phyloP scores from a whole-genome alignment of 2,329 filamentous ascomycete genomes.

The Ambrosiella beaveri region DNA sequence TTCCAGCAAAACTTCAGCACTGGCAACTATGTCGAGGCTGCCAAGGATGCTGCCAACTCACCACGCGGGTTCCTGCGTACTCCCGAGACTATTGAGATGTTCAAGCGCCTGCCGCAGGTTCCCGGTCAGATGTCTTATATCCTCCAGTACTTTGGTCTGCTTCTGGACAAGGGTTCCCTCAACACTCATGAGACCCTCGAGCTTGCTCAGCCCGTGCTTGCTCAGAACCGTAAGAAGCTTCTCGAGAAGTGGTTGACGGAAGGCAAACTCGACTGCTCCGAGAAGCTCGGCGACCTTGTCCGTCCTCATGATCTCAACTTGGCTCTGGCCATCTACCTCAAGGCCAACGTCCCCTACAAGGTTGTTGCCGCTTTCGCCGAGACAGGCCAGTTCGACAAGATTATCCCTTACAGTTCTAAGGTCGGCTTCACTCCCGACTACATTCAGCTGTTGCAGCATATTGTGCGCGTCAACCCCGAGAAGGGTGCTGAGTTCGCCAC shows the following conservation, averaged over 20 bases:
- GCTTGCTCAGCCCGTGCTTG: conserved; percentile 77
- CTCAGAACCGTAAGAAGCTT: conserved; percentile 86
- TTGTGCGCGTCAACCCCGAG: conserved; percentile 77
- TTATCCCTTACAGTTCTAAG: conserved; percentile 75
- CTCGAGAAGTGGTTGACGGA: conserved; percentile 97
- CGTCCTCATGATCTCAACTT: conserved; percentile 76
- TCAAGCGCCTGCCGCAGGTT: conserved; percentile 70
- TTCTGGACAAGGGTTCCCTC: conserved; percentile 83
- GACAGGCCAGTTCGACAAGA: conserved; percentile 92
- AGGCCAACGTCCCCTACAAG: conserved; percentile 81
- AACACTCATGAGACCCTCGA: conserved; percentile 92
- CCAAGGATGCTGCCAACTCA: conserved; percentile 92
- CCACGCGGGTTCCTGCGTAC: conserved; percentile 90
- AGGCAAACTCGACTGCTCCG: conserved; percentile 87
- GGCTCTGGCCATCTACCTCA: conserved; percentile 75
- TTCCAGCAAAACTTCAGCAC: conserved; percentile 74
- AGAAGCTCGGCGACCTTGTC: conserved; percentile 89
- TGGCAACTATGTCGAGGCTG: conserved; percentile 72
- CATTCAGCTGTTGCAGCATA: conserved; percentile 78
- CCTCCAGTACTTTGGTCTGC: conserved; percentile 92
- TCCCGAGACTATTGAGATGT: conserved; percentile 84
- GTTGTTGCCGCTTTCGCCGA: conserved; percentile 90
- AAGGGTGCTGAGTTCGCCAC: conserved; percentile 90
- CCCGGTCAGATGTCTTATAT: conserved; percentile 84
- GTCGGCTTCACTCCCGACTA: conserved; percentile 89